Percentiles rank a stretch among this genome's conserved stretches.
Conservation (phyloP, 129 eudicot genomes). For the Escallonia herrerae region DNA sequence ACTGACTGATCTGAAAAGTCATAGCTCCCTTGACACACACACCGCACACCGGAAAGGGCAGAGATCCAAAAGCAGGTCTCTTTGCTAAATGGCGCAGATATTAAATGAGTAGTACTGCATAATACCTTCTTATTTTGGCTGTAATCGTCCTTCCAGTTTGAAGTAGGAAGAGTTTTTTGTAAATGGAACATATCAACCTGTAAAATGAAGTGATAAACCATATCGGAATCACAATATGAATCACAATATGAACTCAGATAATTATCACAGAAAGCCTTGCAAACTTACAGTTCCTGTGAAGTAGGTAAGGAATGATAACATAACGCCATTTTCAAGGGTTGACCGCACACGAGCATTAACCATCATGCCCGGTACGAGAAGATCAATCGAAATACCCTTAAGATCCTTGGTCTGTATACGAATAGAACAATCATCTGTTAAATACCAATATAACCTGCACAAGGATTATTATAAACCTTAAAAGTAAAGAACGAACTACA, state of each 20-base stretch:
- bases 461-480: slow-evolving; percentile 1
- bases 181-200: slow-evolving; percentile 90
- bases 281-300: slow-evolving; percentile 92
- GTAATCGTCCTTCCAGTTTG: slow-evolving; percentile 81
- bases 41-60: too few relatives aligned
- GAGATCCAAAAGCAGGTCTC: not conserved
- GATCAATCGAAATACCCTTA: slow-evolving; percentile 89
- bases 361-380: slow-evolving; percentile 97
- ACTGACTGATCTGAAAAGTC: too few relatives aligned
- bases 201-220: not conserved
- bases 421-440: slow-evolving; percentile 8
- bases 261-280: slow-evolving; percentile 2
- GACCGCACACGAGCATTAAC: slow-evolving; percentile 78
- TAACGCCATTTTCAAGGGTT: slow-evolving; percentile 82
- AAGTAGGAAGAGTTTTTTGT: slow-evolving; percentile 45
- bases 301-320: slow-evolving; percentile 85
- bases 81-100: not conserved
- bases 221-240: not conserved
- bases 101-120: slow-evolving; percentile 8
- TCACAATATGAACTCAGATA: not conserved
- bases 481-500: not conserved
- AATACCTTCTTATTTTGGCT: slow-evolving; percentile 74
- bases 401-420: slow-evolving; percentile 74
- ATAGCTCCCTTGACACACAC: too few relatives aligned
- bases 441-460: not conserved